A percentile compares a stretch with the other conserved stretches of the same genome.
Evolutionary conservation across 306 rosid species (phyloP).

Genomic region (Rosa lucieae): DNA sequence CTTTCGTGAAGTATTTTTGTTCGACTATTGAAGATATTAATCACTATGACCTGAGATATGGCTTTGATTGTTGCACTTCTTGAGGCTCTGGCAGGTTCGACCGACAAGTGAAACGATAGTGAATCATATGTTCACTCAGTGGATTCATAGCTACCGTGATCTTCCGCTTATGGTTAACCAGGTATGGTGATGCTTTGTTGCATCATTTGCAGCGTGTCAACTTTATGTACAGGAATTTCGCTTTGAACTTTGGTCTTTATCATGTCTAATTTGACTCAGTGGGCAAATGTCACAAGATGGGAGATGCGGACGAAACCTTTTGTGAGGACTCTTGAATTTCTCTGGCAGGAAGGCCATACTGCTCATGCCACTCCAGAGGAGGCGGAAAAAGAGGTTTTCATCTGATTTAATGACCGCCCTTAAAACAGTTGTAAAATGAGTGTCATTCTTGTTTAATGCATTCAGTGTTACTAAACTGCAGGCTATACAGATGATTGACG

Average conservation of each 20-base stretch:
- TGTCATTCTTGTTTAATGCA: slow-evolving; percentile 20
- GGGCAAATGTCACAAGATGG: slow-evolving; percentile 99
- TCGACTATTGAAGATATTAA: slow-evolving; percentile 12
- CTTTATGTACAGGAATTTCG: not conserved
- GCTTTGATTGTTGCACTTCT: slow-evolving; percentile 77
- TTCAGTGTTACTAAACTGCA: slow-evolving; percentile 48
- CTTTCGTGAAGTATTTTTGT: not conserved
- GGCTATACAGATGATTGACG: slow-evolving; percentile 94
- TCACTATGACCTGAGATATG: slow-evolving; percentile 61
- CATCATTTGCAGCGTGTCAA: slow-evolving; percentile 2
- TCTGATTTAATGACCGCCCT: slow-evolving; percentile 24
- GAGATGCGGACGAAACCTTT: slow-evolving; percentile 98
- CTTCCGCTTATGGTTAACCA: slow-evolving; percentile 92
- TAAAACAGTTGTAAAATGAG: not conserved
- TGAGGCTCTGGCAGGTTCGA: slow-evolving; percentile 97
- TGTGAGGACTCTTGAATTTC: slow-evolving; percentile 94
- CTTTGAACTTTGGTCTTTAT: slow-evolving; percentile 8
- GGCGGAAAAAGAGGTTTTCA: slow-evolving; percentile 87
- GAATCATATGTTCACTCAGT: slow-evolving; percentile 96
- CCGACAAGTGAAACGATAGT: slow-evolving; percentile 96
- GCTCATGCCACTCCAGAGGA: slow-evolving; percentile 89
- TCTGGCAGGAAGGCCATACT: slow-evolving; percentile 99
- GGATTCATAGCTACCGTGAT: slow-evolving; percentile 97
- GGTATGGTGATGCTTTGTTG: slow-evolving; percentile 39
- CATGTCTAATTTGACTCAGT: slow-evolving; percentile 49